phyloP scores from a whole-genome alignment of 495 filamentous ascomycete genomes.

The Daldinia concentrica region DNA sequence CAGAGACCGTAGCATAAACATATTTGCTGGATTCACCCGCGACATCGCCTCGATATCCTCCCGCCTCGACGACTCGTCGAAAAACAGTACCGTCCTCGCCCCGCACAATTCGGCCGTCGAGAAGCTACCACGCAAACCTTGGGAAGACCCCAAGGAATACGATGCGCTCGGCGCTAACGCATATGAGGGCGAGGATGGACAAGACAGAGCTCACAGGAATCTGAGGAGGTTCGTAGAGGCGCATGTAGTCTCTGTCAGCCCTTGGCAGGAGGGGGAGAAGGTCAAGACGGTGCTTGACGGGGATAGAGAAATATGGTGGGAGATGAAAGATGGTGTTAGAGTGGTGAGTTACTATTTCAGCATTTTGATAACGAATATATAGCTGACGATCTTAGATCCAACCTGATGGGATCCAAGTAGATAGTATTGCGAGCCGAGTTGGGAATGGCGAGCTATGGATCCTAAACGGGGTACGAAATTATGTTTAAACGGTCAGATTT shows the following conservation, averaged over 20 bases:
- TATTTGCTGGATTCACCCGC: slow-evolving; percentile 86
- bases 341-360: slow-evolving; percentile 59
- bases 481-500: slow-evolving; percentile 46
- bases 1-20: slow-evolving; percentile 80
- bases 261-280: slow-evolving; percentile 83
- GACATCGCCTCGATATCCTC: slow-evolving; percentile 76
- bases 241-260: slow-evolving; percentile 78
- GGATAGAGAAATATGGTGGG: slow-evolving; percentile 79
- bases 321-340: slow-evolving; percentile 75
- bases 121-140: slow-evolving; percentile 85
- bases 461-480: slow-evolving; percentile 72
- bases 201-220: slow-evolving; percentile 81
- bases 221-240: slow-evolving; percentile 85
- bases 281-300: slow-evolving; percentile 72
- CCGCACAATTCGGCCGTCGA: slow-evolving; percentile 85
- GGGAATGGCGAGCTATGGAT: slow-evolving; percentile 90
- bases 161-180: slow-evolving; percentile 73
- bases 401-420: slow-evolving; percentile 79
- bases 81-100: slow-evolving; percentile 90
- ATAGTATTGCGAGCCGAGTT: slow-evolving; percentile 73
- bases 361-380: not conserved
- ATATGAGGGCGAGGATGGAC: slow-evolving; percentile 81
- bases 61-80: slow-evolving; percentile 71
- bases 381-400: slow-evolving; percentile 67
- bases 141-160: slow-evolving; percentile 91